A percentile compares a stretch with the other conserved stretches of the same genome.
These are phyloP conservation scores for Rhizopogon vulgaris DNA, from an alignment of 768 basidiomycete genomes.

Conservation along the genomic window DNA sequence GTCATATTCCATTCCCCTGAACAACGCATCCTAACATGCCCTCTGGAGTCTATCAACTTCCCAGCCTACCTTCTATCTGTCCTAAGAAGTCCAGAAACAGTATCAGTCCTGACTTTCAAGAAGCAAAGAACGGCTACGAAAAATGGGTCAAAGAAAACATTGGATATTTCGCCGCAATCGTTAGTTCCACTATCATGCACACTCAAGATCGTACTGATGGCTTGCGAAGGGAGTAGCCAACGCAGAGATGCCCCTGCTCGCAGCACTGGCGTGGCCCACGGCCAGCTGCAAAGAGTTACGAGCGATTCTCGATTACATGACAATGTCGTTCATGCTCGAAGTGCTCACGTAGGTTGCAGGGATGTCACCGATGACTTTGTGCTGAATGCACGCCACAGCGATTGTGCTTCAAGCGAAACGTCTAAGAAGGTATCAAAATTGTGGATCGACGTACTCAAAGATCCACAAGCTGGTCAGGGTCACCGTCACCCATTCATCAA, in stretches of 20 bases:
- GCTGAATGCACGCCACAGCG: conserved; percentile 9
- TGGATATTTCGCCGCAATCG: conserved; percentile 17
- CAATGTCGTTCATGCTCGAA: conserved; percentile 24
- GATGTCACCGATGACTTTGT: background rate
- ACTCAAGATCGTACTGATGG: too few relatives aligned
- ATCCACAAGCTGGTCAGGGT: conserved; percentile 11
- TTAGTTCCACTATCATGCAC: conserved; percentile 3
- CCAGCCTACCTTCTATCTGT: conserved; percentile 16
- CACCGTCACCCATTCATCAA: conserved; percentile 18
- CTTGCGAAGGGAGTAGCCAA: conserved; percentile 18
- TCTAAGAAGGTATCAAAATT: conserved; percentile 11
- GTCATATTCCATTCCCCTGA: too few relatives aligned
- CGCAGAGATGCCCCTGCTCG: conserved; percentile 20
- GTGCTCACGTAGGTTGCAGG: conserved; percentile 18
- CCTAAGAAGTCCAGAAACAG: conserved; percentile 22
- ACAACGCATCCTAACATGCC: conserved; percentile 8
- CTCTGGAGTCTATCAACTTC: conserved; percentile 16
- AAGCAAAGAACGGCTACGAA: conserved; percentile 14
- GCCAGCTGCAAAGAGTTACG: conserved; percentile 16
- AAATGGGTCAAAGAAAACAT: conserved; percentile 18
- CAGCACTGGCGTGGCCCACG: conserved; percentile 18
- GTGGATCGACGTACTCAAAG: conserved; percentile 18
- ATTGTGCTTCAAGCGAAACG: conserved; percentile 18
- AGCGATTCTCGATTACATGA: conserved; percentile 23
- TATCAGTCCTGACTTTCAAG: conserved; percentile 21